Conservation (phyloP, 163 green algal genomes). For the Scenedesmus sp. region DNA sequence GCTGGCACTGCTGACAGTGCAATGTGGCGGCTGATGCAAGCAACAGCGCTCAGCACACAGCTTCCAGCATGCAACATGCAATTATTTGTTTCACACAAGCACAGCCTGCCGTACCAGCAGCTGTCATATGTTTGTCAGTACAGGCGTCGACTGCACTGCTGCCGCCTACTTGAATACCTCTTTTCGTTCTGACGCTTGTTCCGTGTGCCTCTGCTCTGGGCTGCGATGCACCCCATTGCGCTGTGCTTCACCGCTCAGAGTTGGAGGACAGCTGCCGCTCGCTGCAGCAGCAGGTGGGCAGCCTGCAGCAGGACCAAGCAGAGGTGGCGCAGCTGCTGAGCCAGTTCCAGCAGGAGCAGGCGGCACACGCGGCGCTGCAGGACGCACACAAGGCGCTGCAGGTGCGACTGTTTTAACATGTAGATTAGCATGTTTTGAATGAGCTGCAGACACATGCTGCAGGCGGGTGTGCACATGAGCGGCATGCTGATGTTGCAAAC, state of each 20-base stretch:
- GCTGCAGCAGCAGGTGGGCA: constrained; percentile 18
- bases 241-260: neutral
- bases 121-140: neutral
- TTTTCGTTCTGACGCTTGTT: neutral
- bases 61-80: neutral
- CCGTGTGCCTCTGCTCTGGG: neutral
- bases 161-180: neutral
- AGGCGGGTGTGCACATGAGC: neutral
- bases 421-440: neutral
- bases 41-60: neutral
- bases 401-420: neutral
- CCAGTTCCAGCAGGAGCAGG: constrained; percentile 21
- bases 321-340: constrained; percentile 41
- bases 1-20: neutral
- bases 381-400: constrained; percentile 21
- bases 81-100: neutral
- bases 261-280: constrained; percentile 5
- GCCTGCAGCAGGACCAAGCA: constrained; percentile 33
- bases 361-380: constrained; percentile 30
- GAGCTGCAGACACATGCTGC: neutral
- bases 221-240: neutral
- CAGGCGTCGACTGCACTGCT: neutral
- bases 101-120: neutral
- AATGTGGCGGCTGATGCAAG: neutral
- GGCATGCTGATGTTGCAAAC: neutral